Conservation (phyloP, 148 eudicot genomes). For the Rhododendron ovatum region DNA sequence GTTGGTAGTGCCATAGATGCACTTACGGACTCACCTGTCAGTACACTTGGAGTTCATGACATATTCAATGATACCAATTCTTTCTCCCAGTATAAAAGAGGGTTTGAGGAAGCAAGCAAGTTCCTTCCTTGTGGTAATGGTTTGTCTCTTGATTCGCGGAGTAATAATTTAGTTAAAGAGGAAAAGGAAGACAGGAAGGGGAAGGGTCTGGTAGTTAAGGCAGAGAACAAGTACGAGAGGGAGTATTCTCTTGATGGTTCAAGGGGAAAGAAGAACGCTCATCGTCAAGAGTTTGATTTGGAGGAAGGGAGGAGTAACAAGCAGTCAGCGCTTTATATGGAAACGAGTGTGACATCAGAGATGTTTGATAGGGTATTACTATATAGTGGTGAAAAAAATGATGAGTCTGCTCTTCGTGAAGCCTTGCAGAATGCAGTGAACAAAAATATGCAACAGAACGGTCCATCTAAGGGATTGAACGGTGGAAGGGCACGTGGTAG, state of each 20-base stretch:
- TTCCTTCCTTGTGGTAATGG: constrained; percentile 42
- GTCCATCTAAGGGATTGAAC: constrained; percentile 33
- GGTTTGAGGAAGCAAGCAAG: constrained; percentile 55
- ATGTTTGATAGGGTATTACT: constrained; percentile 72
- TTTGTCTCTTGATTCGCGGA: constrained; percentile 18
- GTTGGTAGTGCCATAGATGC: constrained; percentile 26
- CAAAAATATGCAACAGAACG: constrained; percentile 33
- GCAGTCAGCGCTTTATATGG: constrained; percentile 56
- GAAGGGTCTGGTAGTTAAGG: constrained; percentile 9
- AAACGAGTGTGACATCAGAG: constrained; percentile 60
- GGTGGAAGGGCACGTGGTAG: constrained; percentile 53
- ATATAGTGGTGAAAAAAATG: constrained; percentile 52
- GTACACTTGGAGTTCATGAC: constrained; percentile 40
- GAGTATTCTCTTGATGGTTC: constrained; percentile 10
- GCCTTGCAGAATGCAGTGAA: constrained; percentile 37
- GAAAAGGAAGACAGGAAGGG: constrained; percentile 6
- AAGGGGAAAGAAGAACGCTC: constrained; percentile 49
- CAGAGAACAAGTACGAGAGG: constrained; percentile 18
- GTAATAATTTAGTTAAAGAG: constrained; percentile 9
- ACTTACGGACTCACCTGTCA: constrained; percentile 40
- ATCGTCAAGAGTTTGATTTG: constrained; percentile 25
- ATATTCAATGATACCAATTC: constrained; percentile 55
- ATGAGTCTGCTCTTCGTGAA: constrained; percentile 65
- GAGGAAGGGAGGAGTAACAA: constrained; percentile 56
- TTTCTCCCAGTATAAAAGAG: constrained; percentile 49